Evolutionary conservation across 306 rosid genomes (phyloP).

Genomic region (Quercus aquifolioides): DNA sequence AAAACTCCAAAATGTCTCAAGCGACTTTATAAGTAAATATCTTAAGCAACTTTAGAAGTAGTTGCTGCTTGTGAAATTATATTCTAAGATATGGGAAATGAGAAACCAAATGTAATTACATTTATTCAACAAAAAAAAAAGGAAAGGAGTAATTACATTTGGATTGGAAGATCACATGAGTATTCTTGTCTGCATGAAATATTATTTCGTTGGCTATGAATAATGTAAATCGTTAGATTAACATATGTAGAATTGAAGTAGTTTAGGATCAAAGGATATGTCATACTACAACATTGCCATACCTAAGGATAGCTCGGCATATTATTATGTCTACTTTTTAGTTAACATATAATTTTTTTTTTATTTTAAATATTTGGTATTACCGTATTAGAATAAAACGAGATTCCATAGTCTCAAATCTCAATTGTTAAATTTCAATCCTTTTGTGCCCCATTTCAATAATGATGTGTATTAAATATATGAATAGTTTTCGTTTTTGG

Average conservation of each 20-base stretch:
- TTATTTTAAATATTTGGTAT: no score
- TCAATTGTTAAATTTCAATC: not conserved
- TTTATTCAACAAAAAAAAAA: not conserved
- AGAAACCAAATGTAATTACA: constrained; percentile 1
- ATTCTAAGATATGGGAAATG: not conserved
- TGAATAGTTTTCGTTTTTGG: not conserved
- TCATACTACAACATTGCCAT: not conserved
- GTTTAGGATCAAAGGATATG: not conserved
- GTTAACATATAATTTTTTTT: not conserved
- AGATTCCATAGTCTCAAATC: not conserved
- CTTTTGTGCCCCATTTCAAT: not conserved
- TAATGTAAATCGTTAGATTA: not conserved
- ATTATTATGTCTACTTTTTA: not conserved
- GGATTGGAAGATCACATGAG: not conserved
- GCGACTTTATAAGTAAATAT: no score
- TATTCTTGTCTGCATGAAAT: not conserved
- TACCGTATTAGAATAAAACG: not conserved
- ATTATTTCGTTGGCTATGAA: not conserved
- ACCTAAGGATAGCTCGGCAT: not conserved
- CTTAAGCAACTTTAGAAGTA: constrained; percentile 11
- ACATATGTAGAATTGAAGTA: not conserved
- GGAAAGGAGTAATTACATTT: not conserved
- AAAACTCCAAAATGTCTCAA: not conserved
- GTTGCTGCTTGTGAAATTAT: constrained; percentile 4
- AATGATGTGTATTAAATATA: not conserved